A percentile compares a stretch with the other conserved stretches of the same genome.
Evolutionary conservation across 768 basidiomycete genomes (phyloP).

Genomic region (Kwoniella europaea): DNA sequence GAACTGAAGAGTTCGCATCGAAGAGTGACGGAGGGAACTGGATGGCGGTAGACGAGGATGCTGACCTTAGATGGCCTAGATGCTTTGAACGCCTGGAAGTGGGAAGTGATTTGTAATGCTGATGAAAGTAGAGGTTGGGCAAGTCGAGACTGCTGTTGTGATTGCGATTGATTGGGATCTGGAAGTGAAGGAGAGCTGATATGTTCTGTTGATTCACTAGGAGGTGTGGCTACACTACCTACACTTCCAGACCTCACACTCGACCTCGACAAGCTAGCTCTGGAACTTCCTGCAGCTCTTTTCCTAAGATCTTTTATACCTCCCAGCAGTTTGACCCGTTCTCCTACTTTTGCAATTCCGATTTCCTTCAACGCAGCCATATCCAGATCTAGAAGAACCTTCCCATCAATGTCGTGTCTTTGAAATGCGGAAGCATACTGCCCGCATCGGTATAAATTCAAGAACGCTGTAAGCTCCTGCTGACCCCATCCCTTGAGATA

Average conservation of each 20-base stretch:
- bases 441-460: constrained; percentile 75
- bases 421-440: constrained; percentile 73
- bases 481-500: constrained; percentile 57
- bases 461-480: constrained; percentile 68
- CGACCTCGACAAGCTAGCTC: constrained; percentile 26
- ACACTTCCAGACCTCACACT: constrained; percentile 41
- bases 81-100: constrained; percentile 75
- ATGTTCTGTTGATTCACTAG: constrained; percentile 32
- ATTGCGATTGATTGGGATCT: constrained; percentile 1
- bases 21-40: constrained; percentile 36
- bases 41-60: too few relatives aligned
- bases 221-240: constrained; percentile 38
- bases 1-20: constrained; percentile 17
- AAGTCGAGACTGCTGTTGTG: background rate
- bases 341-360: constrained; percentile 85
- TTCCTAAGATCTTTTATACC: constrained; percentile 80
- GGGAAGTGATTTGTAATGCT: constrained; percentile 64
- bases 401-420: constrained; percentile 87
- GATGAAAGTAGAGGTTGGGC: constrained; percentile 20
- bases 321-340: constrained; percentile 81
- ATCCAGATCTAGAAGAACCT: constrained; percentile 89
- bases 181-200: constrained; percentile 22
- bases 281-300: constrained; percentile 59
- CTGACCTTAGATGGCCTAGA: too few relatives aligned
- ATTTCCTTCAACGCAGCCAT: constrained; percentile 86